Conservation (phyloP, 371 early-diverging fungal genomes). For the Mucor velutinosus region DNA sequence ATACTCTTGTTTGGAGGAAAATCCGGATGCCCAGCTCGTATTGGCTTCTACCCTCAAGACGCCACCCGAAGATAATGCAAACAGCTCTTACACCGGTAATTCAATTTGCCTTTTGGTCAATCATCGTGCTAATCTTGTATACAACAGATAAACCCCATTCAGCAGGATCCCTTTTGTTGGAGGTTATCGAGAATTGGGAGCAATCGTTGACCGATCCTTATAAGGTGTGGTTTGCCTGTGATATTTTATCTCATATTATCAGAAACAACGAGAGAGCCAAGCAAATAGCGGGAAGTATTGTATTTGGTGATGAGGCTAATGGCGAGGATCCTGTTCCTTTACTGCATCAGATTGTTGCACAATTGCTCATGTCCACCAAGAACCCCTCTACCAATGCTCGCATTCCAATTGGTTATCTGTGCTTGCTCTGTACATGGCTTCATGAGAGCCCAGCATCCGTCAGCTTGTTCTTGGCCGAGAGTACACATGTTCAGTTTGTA, state of each 20-base stretch:
- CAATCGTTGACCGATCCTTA: constrained; percentile 75
- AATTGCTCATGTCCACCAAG: constrained; percentile 60
- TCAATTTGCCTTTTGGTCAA: background rate
- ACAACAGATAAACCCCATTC: constrained; percentile 62
- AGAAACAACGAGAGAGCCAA: constrained; percentile 76
- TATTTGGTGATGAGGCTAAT: constrained; percentile 72
- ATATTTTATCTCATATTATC: constrained; percentile 79
- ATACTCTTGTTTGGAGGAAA: constrained; percentile 73
- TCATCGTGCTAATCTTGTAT: background rate
- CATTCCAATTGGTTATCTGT: constrained; percentile 72
- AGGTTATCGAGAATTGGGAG: constrained; percentile 79
- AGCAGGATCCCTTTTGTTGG: constrained; percentile 82
- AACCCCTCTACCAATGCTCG: constrained; percentile 63
- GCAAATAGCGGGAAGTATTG: constrained; percentile 70
- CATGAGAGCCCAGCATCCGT: constrained; percentile 79
- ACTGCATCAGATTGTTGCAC: constrained; percentile 62
- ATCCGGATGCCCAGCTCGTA: constrained; percentile 84
- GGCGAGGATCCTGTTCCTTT: constrained; percentile 64
- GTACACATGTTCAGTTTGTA: constrained; percentile 89
- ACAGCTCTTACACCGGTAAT: constrained; percentile 40
- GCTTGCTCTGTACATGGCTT: constrained; percentile 80
- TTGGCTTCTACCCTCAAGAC: constrained; percentile 81
- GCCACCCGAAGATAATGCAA: constrained; percentile 73
- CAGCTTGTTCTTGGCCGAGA: constrained; percentile 83
- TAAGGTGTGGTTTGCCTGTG: constrained; percentile 87